Evolutionary conservation across 2,329 filamentous ascomycete species (phyloP).

Genomic region (Penicillium sp.): DNA sequence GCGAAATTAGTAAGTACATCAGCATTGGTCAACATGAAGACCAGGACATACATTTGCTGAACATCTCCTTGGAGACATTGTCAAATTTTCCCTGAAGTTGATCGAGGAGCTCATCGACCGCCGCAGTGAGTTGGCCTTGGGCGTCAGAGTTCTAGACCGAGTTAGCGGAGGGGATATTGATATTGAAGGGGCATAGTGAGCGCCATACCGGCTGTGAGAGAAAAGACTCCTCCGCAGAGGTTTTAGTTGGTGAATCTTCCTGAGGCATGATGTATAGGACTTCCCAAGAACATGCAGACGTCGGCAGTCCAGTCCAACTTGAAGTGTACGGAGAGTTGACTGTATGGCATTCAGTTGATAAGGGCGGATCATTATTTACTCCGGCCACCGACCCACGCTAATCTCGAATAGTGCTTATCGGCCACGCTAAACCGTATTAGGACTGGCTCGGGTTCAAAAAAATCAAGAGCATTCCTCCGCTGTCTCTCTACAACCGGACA

Average conservation of each 20-base stretch:
- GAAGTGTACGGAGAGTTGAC: background rate
- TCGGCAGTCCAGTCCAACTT: background rate
- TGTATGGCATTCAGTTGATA: constrained; percentile 16
- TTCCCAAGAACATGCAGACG: background rate
- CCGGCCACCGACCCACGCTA: constrained; percentile 14
- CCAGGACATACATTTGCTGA: constrained; percentile 69
- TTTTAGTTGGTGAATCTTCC: constrained; percentile 20
- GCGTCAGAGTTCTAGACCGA: constrained; percentile 28
- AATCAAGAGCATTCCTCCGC: constrained; percentile 27
- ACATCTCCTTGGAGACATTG: constrained; percentile 79
- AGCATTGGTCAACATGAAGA: background rate
- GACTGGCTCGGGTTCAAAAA: constrained; percentile 33
- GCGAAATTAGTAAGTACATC: background rate
- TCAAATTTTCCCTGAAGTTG: constrained; percentile 84
- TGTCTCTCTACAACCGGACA: constrained; percentile 12
- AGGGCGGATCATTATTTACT: constrained; percentile 28
- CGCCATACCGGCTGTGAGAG: constrained; percentile 25
- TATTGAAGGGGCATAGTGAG: background rate
- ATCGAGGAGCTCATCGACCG: constrained; percentile 84
- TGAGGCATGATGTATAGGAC: constrained; percentile 21
- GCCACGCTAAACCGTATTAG: constrained; percentile 17
- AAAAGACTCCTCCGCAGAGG: constrained; percentile 20
- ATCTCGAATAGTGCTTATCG: constrained; percentile 23
- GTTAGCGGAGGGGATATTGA: constrained; percentile 1
- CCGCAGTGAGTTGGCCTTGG: constrained; percentile 63